phyloP scores from a whole-genome alignment of 2,329 filamentous ascomycete genomes.

The Pestalotiopsis sp. region DNA sequence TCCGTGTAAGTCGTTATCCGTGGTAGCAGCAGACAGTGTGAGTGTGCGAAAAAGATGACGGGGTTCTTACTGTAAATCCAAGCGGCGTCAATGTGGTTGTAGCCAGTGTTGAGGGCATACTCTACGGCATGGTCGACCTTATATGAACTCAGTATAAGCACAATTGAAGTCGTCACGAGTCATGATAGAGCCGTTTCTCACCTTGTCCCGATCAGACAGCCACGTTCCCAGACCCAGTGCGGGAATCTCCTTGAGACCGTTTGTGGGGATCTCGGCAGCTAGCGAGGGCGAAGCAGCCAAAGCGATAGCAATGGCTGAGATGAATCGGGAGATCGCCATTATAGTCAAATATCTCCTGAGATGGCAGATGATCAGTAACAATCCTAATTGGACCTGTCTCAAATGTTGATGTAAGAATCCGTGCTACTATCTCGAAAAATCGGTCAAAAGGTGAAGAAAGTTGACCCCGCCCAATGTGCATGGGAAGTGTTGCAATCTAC shows the following conservation, averaged over 20 bases:
- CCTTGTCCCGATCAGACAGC: slow-evolving; percentile 28
- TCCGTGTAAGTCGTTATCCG: slow-evolving; percentile 1
- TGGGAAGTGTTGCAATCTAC: not conserved
- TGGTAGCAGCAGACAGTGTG: not conserved
- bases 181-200: slow-evolving; percentile 3
- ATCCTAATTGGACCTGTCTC: not conserved
- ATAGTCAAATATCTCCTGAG: not conserved
- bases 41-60: not conserved
- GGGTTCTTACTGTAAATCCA: slow-evolving; percentile 26
- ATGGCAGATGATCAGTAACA: not conserved
- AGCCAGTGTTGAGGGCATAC: slow-evolving; percentile 28
- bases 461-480: not conserved
- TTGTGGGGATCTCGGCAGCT: not conserved
- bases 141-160: not conserved
- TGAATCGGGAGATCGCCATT: slow-evolving; percentile 1
- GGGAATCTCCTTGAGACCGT: slow-evolving; percentile 25
- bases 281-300: not conserved
- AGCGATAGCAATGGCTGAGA: not conserved
- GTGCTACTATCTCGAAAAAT: not conserved
- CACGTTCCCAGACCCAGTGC: slow-evolving; percentile 31
- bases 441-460: not conserved
- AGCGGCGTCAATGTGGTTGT: slow-evolving; percentile 31
- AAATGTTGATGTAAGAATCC: not conserved
- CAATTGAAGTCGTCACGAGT: not conserved
- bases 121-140: slow-evolving; percentile 30